phyloP scores from a whole-genome alignment of 2,329 filamentous ascomycete species.

The Coniochaeta pulveracea region DNA sequence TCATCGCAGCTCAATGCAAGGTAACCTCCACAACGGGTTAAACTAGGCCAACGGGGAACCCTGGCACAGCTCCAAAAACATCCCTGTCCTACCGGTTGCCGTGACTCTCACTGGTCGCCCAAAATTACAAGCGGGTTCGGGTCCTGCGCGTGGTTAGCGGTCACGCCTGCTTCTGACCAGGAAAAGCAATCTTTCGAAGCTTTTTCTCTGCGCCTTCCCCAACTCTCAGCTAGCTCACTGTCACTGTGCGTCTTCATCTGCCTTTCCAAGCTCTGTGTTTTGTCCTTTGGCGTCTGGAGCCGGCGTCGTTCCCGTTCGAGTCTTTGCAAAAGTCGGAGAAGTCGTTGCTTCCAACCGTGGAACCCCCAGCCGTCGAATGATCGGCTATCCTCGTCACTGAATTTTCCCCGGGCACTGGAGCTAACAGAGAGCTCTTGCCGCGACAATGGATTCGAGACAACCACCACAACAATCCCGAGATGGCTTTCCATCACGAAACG shows the following conservation, averaged over 20 bases:
- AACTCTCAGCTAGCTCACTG: too few relatives aligned
- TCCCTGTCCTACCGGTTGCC: constrained; percentile 1
- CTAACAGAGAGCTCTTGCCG: neutral
- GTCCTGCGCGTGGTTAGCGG: neutral
- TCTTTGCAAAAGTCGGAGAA: constrained; percentile 1
- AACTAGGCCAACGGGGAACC: constrained; percentile 1
- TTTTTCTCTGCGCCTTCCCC: constrained; percentile 1
- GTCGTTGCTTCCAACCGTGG: neutral
- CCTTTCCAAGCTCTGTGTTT: too few relatives aligned
- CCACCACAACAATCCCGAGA: constrained; percentile 17
- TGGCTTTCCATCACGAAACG: constrained; percentile 21
- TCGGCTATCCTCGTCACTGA: constrained; percentile 4
- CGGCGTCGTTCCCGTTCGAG: too few relatives aligned
- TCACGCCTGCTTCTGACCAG: neutral
- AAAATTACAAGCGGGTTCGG: neutral
- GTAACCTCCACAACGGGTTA: neutral
- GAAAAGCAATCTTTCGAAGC: constrained; percentile 4
- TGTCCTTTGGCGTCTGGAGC: too few relatives aligned
- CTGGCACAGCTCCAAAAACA: neutral
- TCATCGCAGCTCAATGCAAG: neutral
- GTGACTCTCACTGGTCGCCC: neutral
- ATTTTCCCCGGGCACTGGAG: constrained; percentile 3
- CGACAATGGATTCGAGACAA: constrained; percentile 23
- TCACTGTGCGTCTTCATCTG: too few relatives aligned
- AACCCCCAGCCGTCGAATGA: constrained; percentile 2